phyloP scores from a whole-genome alignment of 176 grass and related monocot species.

The Oryza punctata region DNA sequence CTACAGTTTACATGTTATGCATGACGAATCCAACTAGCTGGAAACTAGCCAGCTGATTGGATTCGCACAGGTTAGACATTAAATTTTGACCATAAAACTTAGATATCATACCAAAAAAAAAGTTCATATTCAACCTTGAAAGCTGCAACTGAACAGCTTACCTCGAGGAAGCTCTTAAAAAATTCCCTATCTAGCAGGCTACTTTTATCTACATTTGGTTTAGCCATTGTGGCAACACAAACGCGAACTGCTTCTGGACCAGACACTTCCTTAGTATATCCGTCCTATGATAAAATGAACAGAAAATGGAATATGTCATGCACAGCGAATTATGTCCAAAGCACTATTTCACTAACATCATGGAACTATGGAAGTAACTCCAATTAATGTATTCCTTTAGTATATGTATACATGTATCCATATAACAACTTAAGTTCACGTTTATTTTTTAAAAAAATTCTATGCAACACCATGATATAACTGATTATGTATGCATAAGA shows the following conservation, averaged over 20 bases:
- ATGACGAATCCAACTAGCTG: constrained; percentile 20
- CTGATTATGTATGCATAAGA: not conserved
- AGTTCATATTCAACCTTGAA: not conserved
- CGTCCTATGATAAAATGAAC: constrained; percentile 55
- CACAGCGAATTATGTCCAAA: constrained; percentile 2
- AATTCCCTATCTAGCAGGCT: constrained; percentile 62
- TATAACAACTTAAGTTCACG: not conserved
- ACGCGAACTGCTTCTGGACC: constrained; percentile 55
- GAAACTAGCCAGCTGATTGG: not conserved
- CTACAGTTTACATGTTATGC: not conserved
- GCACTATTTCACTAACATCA: not conserved
- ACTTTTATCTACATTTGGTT: constrained; percentile 52
- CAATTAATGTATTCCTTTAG: constrained; percentile 12
- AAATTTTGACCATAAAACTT: not conserved
- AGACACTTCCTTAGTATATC: constrained; percentile 79
- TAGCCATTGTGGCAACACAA: constrained; percentile 71
- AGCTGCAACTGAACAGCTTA: constrained; percentile 18
- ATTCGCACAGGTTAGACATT: constrained; percentile 3
- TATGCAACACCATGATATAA: not conserved
- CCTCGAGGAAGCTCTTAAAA: constrained; percentile 74
- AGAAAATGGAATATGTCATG: not conserved
- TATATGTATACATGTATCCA: not conserved
- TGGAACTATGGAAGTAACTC: not conserved
- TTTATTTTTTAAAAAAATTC: not conserved
- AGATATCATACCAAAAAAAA: not conserved